Evolutionary conservation across 1,284 basidiomycete species (phyloP), one percentile per base, ranked within the genome.

Genomic region (Trametes hirsuta): DNA sequence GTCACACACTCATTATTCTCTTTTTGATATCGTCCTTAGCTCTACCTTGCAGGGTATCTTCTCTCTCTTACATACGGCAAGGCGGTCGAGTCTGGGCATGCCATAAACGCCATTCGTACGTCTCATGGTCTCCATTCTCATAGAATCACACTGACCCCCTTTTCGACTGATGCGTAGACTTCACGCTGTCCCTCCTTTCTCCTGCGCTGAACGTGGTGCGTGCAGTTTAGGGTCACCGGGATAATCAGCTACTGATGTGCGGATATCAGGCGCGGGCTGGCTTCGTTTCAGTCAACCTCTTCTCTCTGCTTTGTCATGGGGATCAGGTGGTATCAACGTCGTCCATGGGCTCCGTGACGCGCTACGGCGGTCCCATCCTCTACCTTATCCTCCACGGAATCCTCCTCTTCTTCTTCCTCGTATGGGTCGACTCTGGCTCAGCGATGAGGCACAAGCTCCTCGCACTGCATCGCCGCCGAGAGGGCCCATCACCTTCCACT

Each of bases 281-380:
- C 1, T 80, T 93, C 34, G 82, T 94, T 15, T 88, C 88, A 0
- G 79, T 91, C 68, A 93, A 94, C 71, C 72, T 91, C 1, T 94
- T 93, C 72, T 88, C 85, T 6, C 76, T 93, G 15, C 83, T 92
- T 0, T 93, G 91, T 68, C 75, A 87, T 62, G 87, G 87, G 8
- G 73, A 77, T 1, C 77, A 78, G 8, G 74, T 78, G 0, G 78
- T 85, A 39, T 81, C 81, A 0, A 66, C 79, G 0, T 70, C 77
- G 1, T 79, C 82, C 1, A 75, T 85, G 57, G 82, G 83, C 6
- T 66, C 73, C 50, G 85, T 94, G 55, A 75, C 76, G 62, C 79
- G 83, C 61, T 92, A 82, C 63, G 91, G 91, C 3, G 89, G 87
- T 2, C 91, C 91, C 0, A 91, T 94, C 62, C 66, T 84, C 1